Percentiles rank a stretch among this genome's conserved stretches.
These are phyloP conservation scores for Verticillium tricorpus DNA, from an alignment of 2,329 filamentous ascomycete genomes.

Conservation along the genomic window DNA sequence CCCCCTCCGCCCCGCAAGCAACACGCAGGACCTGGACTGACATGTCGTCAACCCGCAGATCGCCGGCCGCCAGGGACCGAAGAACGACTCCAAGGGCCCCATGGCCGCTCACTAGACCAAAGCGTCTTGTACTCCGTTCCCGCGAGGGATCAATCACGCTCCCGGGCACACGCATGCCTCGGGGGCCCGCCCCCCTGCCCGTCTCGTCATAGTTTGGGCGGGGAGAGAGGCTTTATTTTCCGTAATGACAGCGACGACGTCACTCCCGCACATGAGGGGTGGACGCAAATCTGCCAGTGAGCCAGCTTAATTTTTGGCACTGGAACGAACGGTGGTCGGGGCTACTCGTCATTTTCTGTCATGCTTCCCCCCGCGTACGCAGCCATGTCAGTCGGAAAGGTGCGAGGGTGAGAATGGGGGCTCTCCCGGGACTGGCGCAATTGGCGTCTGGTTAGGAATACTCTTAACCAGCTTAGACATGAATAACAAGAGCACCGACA, in stretches of 20 bases:
- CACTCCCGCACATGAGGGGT: background rate
- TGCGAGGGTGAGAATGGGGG: background rate
- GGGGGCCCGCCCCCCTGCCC: background rate
- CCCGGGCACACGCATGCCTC: background rate
- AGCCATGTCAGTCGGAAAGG: background rate
- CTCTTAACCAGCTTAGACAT: background rate
- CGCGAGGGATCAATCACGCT: background rate
- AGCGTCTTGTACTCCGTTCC: background rate
- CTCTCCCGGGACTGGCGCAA: background rate
- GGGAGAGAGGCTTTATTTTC: background rate
- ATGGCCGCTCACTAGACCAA: conserved; percentile 34
- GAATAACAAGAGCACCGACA: background rate
- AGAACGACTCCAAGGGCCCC: conserved; percentile 47
- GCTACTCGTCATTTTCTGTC: background rate
- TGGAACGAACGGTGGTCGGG: background rate
- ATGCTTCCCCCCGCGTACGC: background rate
- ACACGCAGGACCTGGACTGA: background rate
- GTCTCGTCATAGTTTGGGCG: background rate
- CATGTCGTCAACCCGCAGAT: conserved; percentile 30
- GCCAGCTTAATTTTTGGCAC: background rate
- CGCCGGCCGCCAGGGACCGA: conserved; percentile 45
- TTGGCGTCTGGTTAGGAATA: background rate
- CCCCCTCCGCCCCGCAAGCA: background rate
- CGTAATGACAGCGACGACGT: background rate
- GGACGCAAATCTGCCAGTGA: background rate